Base-by-base conservation (phyloP, 1,139 yeast genomes). In the Saccharomycopsis phalli region DNA sequence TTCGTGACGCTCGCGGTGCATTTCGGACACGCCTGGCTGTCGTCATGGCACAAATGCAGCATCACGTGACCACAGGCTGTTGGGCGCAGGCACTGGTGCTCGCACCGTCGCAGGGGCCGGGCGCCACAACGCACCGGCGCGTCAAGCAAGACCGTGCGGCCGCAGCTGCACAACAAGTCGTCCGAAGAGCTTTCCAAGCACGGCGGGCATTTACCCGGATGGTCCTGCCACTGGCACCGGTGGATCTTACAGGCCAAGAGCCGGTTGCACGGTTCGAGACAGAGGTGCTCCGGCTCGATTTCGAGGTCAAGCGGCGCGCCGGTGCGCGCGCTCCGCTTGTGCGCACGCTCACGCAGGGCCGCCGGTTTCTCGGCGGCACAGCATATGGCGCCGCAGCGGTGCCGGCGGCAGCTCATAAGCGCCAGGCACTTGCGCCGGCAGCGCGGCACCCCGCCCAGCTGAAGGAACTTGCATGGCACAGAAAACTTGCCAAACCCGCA, bases 121-220 rank as follows among this genome's bases (percentile, higher is more conserved):
- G 33, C 25, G 10, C 96, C 96, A 62, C 97, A 87, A 50, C 95
- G 67, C 8, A 86, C 87, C 0, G 97, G 97, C 0, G 95, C 95
- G 38, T 71, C 71, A 7, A 44, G 36, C 7, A 86, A 65, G 3
- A 80, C 68, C 0, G 96, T 87, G 45, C 71, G 68, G 1, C 96
- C 95, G 64, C 97, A 87, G 42, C 81, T 71, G 55, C 97, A 87
- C 2, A 77, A 69, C 51, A 84, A 63, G 55, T 87, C 96, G 23
- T 83, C 91, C 39, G 77, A 75, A 10, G 86, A 71, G 4, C 94
- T 81, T 52, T 86, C 95, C 38, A 83, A 58, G 56, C 97, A 87
- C 7, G 88, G 81, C 2, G 78, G 76, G 60, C 96, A 87, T 1
- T 83, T 73, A 0, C 96, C 96, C 11, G 74, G 64, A 56, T 87